These are phyloP conservation scores for Zymoseptoria crescenta DNA, from an alignment of 2,329 filamentous ascomycete species.

Conservation along the genomic window DNA sequence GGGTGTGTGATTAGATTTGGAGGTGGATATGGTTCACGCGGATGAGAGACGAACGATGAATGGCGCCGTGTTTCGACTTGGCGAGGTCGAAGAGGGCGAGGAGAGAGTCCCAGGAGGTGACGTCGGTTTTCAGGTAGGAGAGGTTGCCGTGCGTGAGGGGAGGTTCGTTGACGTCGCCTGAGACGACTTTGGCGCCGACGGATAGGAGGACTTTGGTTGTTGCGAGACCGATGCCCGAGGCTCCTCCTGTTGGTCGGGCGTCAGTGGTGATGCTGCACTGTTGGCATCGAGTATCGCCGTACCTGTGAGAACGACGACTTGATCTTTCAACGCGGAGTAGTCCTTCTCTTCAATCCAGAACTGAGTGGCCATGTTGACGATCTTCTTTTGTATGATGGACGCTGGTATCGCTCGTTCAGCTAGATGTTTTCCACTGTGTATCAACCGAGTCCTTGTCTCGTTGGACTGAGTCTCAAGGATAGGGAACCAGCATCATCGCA, in stretches of 20 bases:
- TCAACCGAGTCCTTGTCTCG: not conserved
- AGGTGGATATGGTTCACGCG: not conserved
- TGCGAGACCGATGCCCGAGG: slow-evolving; percentile 54
- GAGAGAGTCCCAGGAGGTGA: slow-evolving; percentile 45
- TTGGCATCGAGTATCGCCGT: not conserved
- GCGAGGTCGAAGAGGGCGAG: slow-evolving; percentile 45
- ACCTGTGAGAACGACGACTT: slow-evolving; percentile 22
- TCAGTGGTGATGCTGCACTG: not conserved
- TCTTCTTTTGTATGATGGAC: not conserved
- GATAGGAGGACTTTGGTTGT: slow-evolving; percentile 46
- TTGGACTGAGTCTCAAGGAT: too few relatives aligned
- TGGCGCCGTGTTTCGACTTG: slow-evolving; percentile 34
- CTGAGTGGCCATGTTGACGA: slow-evolving; percentile 16
- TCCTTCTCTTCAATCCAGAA: slow-evolving; percentile 21
- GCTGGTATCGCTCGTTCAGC: not conserved
- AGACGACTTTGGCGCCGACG: slow-evolving; percentile 48
- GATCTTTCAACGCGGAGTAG: slow-evolving; percentile 17
- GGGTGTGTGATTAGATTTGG: not conserved
- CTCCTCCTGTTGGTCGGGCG: slow-evolving; percentile 38
- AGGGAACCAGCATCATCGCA: not conserved
- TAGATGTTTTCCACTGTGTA: not conserved
- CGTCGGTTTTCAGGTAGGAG: slow-evolving; percentile 41
- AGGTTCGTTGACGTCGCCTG: slow-evolving; percentile 45
- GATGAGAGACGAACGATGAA: slow-evolving; percentile 32
- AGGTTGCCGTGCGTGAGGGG: slow-evolving; percentile 25